Evolutionary conservation across 192 early-diverging fungal genomes (phyloP), one percentile per base, ranked within the genome.

Genomic region (Linnemannia hyalina): DNA sequence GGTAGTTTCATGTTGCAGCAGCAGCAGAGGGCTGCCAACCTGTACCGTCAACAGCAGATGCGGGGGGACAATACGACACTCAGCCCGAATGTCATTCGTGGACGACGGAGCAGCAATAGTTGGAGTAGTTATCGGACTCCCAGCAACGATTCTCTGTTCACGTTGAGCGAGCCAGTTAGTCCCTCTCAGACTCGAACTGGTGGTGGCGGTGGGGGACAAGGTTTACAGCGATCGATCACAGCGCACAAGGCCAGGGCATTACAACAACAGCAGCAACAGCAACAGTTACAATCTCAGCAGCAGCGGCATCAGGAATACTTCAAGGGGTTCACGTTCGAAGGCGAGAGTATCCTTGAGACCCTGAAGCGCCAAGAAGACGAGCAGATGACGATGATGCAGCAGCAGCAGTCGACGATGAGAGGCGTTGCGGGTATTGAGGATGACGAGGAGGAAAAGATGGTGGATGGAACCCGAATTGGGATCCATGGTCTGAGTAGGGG

Each of bases 251-350:
- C 76, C 16, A 68, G 82, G 2, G 76, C 72, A 42, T 20, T 83
- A 36, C 70, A 75, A 44, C 81, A 82, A n/a, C 73, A 81, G 38
- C 75, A 76, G 26, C 74, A 75, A 38, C 71, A 78, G 15, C 76
- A 82, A 54, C 55, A 38, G 49, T 5, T 40, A 3, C 63, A 69
- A 26, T 54, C 41, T 9, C 76, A 75, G 22, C 75, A 68, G 36
- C 79, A 81, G 40, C 29, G 42, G 8, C 84, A 93, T 40, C 93
- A 94, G 80, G 88, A 92, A 69, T 94, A 95, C 77, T 95, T 95
- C 76, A 85, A 88, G 40, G 94, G 94, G 16, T 95, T 95, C 73
- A 92, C 91, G 8, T 94, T 91, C 80, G 83, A 88, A 49, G 87
- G 87, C n/a, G 87, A 88, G 72, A 86, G 84, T 75, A 55, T 86